phyloP scores from a whole-genome alignment of 768 basidiomycete genomes.

The Sarcodon sp. region DNA sequence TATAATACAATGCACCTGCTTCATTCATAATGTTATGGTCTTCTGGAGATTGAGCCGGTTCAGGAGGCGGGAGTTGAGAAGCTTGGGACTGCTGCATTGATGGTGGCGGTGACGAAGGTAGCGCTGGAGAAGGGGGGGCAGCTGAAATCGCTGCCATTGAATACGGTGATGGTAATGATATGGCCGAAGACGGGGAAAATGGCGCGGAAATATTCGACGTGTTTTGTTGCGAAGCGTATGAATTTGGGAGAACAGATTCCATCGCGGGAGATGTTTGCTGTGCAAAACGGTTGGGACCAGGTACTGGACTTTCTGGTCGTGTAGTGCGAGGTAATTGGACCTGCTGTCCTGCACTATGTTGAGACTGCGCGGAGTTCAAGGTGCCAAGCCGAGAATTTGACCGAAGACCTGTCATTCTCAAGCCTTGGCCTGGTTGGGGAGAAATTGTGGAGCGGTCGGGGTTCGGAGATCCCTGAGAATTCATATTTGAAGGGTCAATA shows the following conservation, averaged over 20 bases:
- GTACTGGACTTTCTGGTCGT: too few species aligned
- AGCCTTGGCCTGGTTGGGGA: background rate
- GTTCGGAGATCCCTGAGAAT: background rate
- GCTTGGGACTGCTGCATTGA: slow-evolving; percentile 15
- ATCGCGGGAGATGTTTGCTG: background rate
- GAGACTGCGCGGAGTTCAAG: too few species aligned
- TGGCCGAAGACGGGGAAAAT: slow-evolving; percentile 6
- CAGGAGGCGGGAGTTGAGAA: slow-evolving; percentile 1
- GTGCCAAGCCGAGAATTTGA: background rate
- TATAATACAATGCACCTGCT: slow-evolving; percentile 56
- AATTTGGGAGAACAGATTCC: slow-evolving; percentile 1
- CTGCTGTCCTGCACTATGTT: too few species aligned
- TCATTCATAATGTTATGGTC: slow-evolving; percentile 33
- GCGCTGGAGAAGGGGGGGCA: slow-evolving; percentile 5
- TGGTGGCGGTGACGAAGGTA: slow-evolving; percentile 5
- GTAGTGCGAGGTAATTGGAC: too few species aligned
- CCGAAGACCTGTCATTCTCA: background rate
- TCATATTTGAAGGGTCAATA: background rate
- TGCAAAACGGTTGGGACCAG: slow-evolving; percentile 3
- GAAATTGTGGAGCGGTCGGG: background rate
- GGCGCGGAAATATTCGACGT: slow-evolving; percentile 7
- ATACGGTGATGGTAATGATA: too few species aligned
- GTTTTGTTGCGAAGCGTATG: slow-evolving; percentile 11
- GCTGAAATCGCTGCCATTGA: background rate
- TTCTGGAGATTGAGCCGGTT: slow-evolving; percentile 1